These are phyloP conservation scores for Tuber umbilicatum DNA, from an alignment of 495 filamentous ascomycete species.

Conservation along the genomic window DNA sequence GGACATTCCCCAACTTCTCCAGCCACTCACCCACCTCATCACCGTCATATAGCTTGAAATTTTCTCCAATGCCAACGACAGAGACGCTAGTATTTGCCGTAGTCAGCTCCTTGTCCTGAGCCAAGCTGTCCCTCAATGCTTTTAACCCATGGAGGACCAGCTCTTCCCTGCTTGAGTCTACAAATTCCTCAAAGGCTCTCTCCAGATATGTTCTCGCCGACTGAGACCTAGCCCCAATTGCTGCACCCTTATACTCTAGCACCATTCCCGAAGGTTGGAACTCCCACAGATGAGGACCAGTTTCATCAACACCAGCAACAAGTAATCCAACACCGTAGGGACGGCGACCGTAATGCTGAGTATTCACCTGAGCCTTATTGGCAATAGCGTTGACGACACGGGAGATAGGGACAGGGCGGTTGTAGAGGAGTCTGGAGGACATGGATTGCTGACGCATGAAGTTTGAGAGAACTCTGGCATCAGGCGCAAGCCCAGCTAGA, in stretches of 20 bases:
- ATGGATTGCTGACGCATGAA: slow-evolving; percentile 99
- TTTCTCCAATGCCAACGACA: slow-evolving; percentile 67
- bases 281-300: slow-evolving; percentile 92
- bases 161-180: slow-evolving; percentile 66
- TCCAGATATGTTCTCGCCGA: slow-evolving; percentile 97
- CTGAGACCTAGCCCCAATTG: slow-evolving; percentile 90
- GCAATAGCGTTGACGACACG: slow-evolving; percentile 83
- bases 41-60: slow-evolving; percentile 88
- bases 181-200: slow-evolving; percentile 77
- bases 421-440: slow-evolving; percentile 89
- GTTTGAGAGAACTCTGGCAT: slow-evolving; percentile 98
- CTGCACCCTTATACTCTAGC: slow-evolving; percentile 91
- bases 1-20: slow-evolving; percentile 58
- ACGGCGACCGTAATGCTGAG: slow-evolving; percentile 92
- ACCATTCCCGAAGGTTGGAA: slow-evolving; percentile 96
- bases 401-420: slow-evolving; percentile 79
- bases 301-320: slow-evolving; percentile 86
- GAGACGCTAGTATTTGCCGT: slow-evolving; percentile 91
- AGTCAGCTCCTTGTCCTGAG: slow-evolving; percentile 94
- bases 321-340: slow-evolving; percentile 95
- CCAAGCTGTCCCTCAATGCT: slow-evolving; percentile 89
- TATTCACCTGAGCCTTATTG: slow-evolving; percentile 94
- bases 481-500: slow-evolving; percentile 93
- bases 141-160: slow-evolving; percentile 81
- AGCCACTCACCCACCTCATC: slow-evolving; percentile 73